Percentiles rank a stretch among this genome's conserved stretches.
Conservation (phyloP, 2,329 filamentous ascomycete genomes). For the Trichothecium sympodiale region DNA sequence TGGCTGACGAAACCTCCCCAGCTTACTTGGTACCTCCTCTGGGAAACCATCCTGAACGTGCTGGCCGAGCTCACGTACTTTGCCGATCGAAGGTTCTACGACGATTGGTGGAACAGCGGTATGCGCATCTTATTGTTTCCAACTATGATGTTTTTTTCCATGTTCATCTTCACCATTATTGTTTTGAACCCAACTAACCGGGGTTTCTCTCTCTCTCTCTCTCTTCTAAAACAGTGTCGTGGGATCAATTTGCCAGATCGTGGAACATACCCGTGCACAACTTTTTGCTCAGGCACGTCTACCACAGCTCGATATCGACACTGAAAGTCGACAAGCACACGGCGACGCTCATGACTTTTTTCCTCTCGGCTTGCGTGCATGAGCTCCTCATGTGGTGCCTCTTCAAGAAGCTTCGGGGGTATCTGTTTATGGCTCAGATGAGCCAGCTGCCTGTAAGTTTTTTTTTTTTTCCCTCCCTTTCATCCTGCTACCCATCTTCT, state of each 20-base stretch:
- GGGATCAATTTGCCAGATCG: slow-evolving; percentile 69
- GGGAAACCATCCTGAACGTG: slow-evolving; percentile 65
- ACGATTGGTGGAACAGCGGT: slow-evolving; percentile 53
- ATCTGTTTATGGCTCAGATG: slow-evolving; percentile 64
- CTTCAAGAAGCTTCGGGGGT: slow-evolving; percentile 67
- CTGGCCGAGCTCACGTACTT: slow-evolving; percentile 68
- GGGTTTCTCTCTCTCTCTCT: too few relatives aligned
- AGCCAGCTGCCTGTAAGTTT: slow-evolving; percentile 51
- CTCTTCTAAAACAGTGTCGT: slow-evolving; percentile 37
- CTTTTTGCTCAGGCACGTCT: slow-evolving; percentile 68
- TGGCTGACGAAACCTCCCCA: slow-evolving; percentile 7
- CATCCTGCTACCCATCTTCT: background rate
- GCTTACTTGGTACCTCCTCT: slow-evolving; percentile 72
- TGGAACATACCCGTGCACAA: slow-evolving; percentile 72
- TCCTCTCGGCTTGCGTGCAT: slow-evolving; percentile 59
- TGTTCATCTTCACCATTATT: too few relatives aligned
- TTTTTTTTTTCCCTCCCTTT: background rate
- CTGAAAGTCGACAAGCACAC: slow-evolving; percentile 59
- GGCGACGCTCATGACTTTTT: slow-evolving; percentile 66
- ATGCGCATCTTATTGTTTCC: slow-evolving; percentile 7
- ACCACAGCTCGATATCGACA: slow-evolving; percentile 65
- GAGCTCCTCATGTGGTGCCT: slow-evolving; percentile 73
- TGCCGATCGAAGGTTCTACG: slow-evolving; percentile 64
- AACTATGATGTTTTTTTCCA: background rate
- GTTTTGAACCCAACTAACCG: too few relatives aligned